Conservation (phyloP, 2,329 filamentous ascomycete genomes). For the Stemphylium lycopersici region DNA sequence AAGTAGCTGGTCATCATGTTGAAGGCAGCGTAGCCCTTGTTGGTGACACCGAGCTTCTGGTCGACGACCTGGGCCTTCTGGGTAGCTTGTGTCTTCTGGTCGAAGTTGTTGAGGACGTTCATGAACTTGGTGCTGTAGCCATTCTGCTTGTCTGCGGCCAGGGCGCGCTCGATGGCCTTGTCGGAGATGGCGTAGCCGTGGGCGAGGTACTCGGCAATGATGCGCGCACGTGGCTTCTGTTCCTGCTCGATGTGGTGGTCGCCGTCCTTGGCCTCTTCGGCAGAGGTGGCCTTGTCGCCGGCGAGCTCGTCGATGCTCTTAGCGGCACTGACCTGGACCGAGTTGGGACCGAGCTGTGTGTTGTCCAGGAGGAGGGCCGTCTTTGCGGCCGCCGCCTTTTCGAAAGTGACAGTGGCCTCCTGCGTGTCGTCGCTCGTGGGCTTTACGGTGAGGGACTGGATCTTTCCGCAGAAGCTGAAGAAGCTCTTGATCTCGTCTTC, state of each 20-base stretch:
- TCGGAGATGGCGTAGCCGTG: constrained; percentile 88
- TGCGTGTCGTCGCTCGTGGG: constrained; percentile 69
- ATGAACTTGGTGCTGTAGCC: constrained; percentile 84
- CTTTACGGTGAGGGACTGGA: constrained; percentile 79
- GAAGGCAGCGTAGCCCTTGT: constrained; percentile 71
- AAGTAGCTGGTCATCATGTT: constrained; percentile 84
- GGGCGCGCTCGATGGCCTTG: constrained; percentile 77
- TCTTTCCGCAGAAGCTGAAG: constrained; percentile 97
- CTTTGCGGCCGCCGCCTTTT: constrained; percentile 95
- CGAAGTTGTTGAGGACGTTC: constrained; percentile 74
- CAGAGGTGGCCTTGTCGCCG: constrained; percentile 64
- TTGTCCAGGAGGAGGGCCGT: constrained; percentile 96
- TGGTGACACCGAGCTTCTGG: constrained; percentile 79
- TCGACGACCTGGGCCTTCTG: constrained; percentile 87
- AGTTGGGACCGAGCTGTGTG: constrained; percentile 80
- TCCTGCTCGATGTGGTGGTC: constrained; percentile 85
- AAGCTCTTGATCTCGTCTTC: constrained; percentile 95
- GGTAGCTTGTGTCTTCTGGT: constrained; percentile 83
- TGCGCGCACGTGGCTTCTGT: constrained; percentile 93
- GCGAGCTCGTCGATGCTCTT: constrained; percentile 69
- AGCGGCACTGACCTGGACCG: constrained; percentile 79
- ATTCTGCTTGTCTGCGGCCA: constrained; percentile 88
- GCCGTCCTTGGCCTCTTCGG: constrained; percentile 55
- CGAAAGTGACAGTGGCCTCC: constrained; percentile 90
- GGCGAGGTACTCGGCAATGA: constrained; percentile 94